A percentile compares a stretch with the other conserved stretches of the same genome.
Conservation (phyloP, 176 grass and related monocot species). For the Zoysia pacifica region DNA sequence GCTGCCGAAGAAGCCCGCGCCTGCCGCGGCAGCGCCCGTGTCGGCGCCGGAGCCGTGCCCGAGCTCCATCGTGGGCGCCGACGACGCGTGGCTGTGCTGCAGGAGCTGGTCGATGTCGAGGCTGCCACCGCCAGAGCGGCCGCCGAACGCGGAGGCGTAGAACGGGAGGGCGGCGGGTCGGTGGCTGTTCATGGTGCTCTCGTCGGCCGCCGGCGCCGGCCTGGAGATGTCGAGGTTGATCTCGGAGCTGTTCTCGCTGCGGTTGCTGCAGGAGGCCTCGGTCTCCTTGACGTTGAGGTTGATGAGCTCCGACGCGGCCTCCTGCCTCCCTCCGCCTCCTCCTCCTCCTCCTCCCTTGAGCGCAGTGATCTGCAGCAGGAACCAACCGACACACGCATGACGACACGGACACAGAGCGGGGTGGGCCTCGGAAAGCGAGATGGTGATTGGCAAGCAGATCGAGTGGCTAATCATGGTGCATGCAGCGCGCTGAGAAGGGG, state of each 20-base stretch:
- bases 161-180: conserved; percentile 7
- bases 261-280: conserved; percentile 89
- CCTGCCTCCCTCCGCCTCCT: conserved; percentile 48
- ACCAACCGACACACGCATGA: not conserved
- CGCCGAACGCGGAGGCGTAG: conserved; percentile 25
- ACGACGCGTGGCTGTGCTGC: conserved; percentile 18
- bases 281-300: conserved; percentile 88
- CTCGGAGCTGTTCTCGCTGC: conserved; percentile 95
- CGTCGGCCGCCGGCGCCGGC: conserved; percentile 25
- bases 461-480: conserved; percentile 44
- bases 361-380: conserved; percentile 52
- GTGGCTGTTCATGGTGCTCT: conserved; percentile 45
- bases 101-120: conserved; percentile 45
- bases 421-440: conserved; percentile 14
- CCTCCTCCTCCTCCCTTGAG: conserved; percentile 53
- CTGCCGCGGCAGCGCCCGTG: not conserved
- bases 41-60: conserved; percentile 20
- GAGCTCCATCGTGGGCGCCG: conserved; percentile 36
- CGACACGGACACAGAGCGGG: conserved; percentile 11
- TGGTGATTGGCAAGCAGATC: conserved; percentile 47
- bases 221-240: conserved; percentile 80
- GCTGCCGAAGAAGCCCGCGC: conserved; percentile 44
- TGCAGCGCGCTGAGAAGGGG: conserved; percentile 5
- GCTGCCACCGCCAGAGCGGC: conserved; percentile 20
- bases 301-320: conserved; percentile 66